Evolutionary conservation across 139 green algal species (phyloP).

Genomic region (Protoeuglena noctilucae): DNA sequence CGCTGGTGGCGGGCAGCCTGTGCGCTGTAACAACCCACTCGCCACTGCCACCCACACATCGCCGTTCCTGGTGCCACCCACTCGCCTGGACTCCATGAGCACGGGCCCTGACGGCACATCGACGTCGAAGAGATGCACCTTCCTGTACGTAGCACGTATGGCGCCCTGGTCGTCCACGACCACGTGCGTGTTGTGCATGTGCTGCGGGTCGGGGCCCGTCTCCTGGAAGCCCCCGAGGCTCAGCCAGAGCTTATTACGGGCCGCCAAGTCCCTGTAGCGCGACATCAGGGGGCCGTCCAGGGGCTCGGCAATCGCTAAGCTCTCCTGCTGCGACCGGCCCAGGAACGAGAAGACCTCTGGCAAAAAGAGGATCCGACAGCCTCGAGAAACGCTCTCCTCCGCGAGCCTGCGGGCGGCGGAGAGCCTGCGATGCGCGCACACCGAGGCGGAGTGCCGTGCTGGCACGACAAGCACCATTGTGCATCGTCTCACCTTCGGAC

Average conservation of each 20-base stretch:
- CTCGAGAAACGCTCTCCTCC: constrained; percentile 3
- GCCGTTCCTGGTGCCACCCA: background rate
- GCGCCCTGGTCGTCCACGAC: constrained; percentile 43
- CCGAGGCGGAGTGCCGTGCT: background rate
- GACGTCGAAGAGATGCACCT: constrained; percentile 24
- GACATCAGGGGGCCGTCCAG: constrained; percentile 59
- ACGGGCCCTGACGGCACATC: constrained; percentile 41
- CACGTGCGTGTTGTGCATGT: constrained; percentile 81
- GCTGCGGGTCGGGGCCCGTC: constrained; percentile 26
- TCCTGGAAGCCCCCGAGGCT: constrained; percentile 83
- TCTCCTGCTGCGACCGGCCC: constrained; percentile 15
- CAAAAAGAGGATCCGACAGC: constrained; percentile 69
- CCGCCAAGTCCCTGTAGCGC: constrained; percentile 50
- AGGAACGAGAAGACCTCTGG: constrained; percentile 89
- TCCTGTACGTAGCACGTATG: constrained; percentile 38
- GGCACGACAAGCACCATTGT: constrained; percentile 5
- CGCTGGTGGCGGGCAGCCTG: background rate
- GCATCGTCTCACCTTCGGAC: background rate
- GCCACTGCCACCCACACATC: background rate
- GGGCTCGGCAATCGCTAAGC: constrained; percentile 39
- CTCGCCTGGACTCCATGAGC: constrained; percentile 84
- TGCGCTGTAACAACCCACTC: background rate
- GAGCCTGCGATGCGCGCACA: background rate
- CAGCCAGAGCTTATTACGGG: constrained; percentile 54
- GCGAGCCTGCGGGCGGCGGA: background rate